A percentile compares a stretch with the other conserved stretches of the same genome.
Conservation (phyloP, 208 protist genomes). For the Angomonas deanei region DNA sequence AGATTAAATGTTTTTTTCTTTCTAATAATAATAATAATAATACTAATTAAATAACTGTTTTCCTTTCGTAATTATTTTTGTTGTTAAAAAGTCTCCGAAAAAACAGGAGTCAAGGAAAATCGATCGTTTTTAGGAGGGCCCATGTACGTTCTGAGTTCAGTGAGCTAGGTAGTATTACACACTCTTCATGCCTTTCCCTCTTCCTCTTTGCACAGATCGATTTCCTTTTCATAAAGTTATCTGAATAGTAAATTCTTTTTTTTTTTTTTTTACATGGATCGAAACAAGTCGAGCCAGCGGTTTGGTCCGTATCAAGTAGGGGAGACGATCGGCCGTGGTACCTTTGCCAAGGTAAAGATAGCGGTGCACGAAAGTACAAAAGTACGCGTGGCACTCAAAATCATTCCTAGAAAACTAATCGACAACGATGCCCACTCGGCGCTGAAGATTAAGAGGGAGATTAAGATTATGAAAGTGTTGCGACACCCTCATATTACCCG, state of each 20-base stretch:
- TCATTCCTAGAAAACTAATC: conserved; percentile 72
- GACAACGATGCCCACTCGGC: conserved; percentile 71
- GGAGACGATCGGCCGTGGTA: conserved; percentile 75
- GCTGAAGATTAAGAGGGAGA: conserved; percentile 93
- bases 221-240: not conserved
- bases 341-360: conserved; percentile 87
- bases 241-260: too few relatives aligned
- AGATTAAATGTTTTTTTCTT: not conserved
- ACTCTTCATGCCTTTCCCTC: too few relatives aligned
- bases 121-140: too few relatives aligned
- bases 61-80: not conserved
- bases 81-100: not conserved
- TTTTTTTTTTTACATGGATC: conserved; percentile 2
- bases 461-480: conserved; percentile 96
- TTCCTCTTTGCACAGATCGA: too few relatives aligned
- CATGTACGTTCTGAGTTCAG: too few relatives aligned
- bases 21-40: not conserved
- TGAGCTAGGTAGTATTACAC: too few relatives aligned
- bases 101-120: not conserved
- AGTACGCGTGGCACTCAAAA: conserved; percentile 70
- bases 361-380: conserved; percentile 94
- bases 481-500: conserved; percentile 97
- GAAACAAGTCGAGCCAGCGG: conserved; percentile 26
- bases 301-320: conserved; percentile 82
- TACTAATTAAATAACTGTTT: too few relatives aligned